Conservation (phyloP, 2,329 filamentous ascomycete species). For the Penicillium sp. region DNA sequence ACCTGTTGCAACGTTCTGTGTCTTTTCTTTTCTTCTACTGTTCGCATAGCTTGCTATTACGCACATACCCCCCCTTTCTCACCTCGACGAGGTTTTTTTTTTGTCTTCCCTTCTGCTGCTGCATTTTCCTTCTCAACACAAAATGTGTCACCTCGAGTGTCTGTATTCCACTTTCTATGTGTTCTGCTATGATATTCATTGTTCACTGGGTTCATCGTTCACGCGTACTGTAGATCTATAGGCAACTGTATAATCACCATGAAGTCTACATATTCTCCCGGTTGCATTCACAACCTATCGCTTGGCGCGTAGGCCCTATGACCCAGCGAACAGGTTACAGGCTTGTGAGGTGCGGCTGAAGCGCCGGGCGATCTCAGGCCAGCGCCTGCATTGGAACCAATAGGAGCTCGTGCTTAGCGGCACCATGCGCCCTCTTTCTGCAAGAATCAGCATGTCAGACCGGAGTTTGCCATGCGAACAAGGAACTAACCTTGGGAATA, state of each 20-base stretch:
- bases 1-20: neutral
- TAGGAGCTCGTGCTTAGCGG: neutral
- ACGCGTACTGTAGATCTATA: neutral
- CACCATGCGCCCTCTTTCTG: neutral
- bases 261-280: neutral
- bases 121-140: conserved; percentile 10
- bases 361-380: conserved; percentile 3
- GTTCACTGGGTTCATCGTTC: neutral
- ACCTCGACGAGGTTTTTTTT: conserved; percentile 9
- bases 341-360: conserved; percentile 4
- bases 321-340: neutral
- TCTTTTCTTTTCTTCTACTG: conserved; percentile 11
- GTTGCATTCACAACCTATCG: neutral
- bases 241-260: neutral
- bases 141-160: conserved; percentile 11
- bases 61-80: conserved; percentile 26
- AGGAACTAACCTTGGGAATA: neutral
- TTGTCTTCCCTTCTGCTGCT: conserved; percentile 3
- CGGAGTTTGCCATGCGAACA: neutral
- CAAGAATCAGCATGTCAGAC: neutral
- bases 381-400: conserved; percentile 6
- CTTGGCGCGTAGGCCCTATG: conserved; percentile 2
- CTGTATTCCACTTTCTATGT: conserved; percentile 3
- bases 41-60: conserved; percentile 26
- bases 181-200: conserved; percentile 3